Evolutionary conservation across 345 rosid genomes (phyloP), one percentile per base, ranked within the genome.

Genomic region (Heritiera fomes): DNA sequence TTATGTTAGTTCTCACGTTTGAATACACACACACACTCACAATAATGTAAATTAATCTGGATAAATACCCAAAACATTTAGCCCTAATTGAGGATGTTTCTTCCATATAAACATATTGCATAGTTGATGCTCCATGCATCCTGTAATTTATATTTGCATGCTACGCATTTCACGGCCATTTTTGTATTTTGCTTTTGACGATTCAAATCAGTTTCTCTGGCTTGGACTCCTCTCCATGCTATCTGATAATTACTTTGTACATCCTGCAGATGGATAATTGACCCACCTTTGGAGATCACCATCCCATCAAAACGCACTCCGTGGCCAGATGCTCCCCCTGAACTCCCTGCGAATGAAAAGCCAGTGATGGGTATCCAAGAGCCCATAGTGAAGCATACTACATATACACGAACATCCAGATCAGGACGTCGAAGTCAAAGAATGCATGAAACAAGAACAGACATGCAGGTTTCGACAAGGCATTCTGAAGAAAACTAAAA

Each of bases 311-410:
- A 92, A 82, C 92, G 85, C 30, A 89, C 98, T 7, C 98, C 97
- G 30, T 95, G 99, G 99, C 99, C 98, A n/a, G 98, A 95, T 79
- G 82, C 88, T 73, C 97, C 98, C 45, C 97, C 97, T 9, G 97
- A 95, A 86, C 95, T 92, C 79, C 92, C 91, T 2, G 79, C 87
- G 1, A 82, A 50, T 46, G 87, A 81, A 80, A 90, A 89, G 45
- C 53, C 66, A 71, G 79, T 76, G 67, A 68, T 58, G 61, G 80
- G 67, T 47, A 66, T 84, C 45, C 85, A 83, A 80, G 94, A 89
- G 76, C 88, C 86, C 45, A 73, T 68, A 10, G 79, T 73, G 40
- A 91, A 91, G 89, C 99, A 49, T 75, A 20, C 88, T 14, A 59
- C 87, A 65, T 93, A 89, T 83, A 80, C 82, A 50, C 84, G 92